These are phyloP conservation scores for Sonneratia caseolaris DNA, from an alignment of 345 rosid species.

Conservation along the genomic window DNA sequence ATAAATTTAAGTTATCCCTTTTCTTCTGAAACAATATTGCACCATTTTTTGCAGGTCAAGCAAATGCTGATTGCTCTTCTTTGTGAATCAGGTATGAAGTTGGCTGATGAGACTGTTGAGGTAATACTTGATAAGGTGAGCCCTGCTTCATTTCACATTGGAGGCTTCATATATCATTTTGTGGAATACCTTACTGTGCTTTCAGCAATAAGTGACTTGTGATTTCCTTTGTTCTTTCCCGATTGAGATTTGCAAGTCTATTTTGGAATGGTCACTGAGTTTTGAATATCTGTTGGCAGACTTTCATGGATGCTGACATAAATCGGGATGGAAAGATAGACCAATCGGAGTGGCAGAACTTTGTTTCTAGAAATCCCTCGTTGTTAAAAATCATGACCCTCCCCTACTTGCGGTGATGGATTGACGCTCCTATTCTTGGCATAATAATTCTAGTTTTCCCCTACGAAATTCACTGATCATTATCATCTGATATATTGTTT, in stretches of 20 bases:
- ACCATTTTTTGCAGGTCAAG: conserved; percentile 61
- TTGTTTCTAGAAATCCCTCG: conserved; percentile 79
- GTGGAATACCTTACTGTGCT: not conserved
- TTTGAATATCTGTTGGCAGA: conserved; percentile 33
- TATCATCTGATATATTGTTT: not conserved
- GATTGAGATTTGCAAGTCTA: not conserved
- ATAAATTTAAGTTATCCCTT: not conserved
- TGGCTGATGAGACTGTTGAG: conserved; percentile 96
- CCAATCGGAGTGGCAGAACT: conserved; percentile 70
- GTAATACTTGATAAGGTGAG: conserved; percentile 87
- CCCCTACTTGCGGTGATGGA: conserved; percentile 70
- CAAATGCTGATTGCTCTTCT: conserved; percentile 97
- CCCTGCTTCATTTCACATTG: not conserved
- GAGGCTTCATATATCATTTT: not conserved
- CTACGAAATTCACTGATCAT: too few species aligned
- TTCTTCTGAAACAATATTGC: conserved; percentile 8
- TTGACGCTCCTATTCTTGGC: not conserved
- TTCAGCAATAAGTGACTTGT: too few species aligned
- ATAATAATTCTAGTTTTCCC: not conserved
- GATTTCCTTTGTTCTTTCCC: too few species aligned
- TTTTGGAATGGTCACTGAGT: not conserved
- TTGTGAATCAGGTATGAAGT: conserved; percentile 89
- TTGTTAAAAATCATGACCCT: conserved; percentile 91
- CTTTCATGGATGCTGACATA: conserved; percentile 81
- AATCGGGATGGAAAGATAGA: conserved; percentile 86